phyloP scores from a whole-genome alignment of 1,284 basidiomycete species.

The Hymenochaete sp. region DNA sequence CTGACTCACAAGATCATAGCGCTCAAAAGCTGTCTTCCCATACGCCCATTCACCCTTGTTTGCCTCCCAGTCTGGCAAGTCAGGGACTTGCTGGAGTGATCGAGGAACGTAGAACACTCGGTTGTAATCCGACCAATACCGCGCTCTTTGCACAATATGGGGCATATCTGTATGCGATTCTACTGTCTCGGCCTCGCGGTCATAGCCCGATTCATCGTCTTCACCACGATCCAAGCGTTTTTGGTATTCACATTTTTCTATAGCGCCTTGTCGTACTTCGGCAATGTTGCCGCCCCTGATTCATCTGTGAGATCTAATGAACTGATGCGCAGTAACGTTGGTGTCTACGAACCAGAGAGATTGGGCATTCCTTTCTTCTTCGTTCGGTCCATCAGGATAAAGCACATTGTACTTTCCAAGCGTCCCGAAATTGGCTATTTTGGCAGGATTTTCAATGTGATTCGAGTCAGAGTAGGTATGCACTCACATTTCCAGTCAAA shows the following conservation, averaged over 20 bases:
- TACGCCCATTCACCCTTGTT: constrained; percentile 47
- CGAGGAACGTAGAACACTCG: constrained; percentile 59
- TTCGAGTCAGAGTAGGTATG: constrained; percentile 1
- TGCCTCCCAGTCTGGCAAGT: constrained; percentile 44
- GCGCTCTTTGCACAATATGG: no score
- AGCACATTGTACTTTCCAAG: constrained; percentile 37
- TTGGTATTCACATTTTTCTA: constrained; percentile 51
- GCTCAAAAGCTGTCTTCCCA: constrained; percentile 43
- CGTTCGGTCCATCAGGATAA: constrained; percentile 27
- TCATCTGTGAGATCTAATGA: background rate
- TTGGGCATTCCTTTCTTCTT: constrained; percentile 23
- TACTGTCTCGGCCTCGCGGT: no score
- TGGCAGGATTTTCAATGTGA: constrained; percentile 14
- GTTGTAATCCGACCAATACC: constrained; percentile 74
- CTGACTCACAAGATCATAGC: constrained; percentile 43
- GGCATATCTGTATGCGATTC: constrained; percentile 29
- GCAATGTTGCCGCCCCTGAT: constrained; percentile 43
- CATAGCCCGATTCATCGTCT: no score
- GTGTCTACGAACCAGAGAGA: constrained; percentile 21
- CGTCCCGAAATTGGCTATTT: constrained; percentile 56
- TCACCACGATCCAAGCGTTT: constrained; percentile 32
- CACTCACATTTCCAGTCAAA: constrained; percentile 58
- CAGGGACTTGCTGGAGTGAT: constrained; percentile 55
- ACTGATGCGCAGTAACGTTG: background rate
- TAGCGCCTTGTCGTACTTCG: constrained; percentile 44